phyloP scores from a whole-genome alignment of 495 filamentous ascomycete species.

The Cetradonia linearis region DNA sequence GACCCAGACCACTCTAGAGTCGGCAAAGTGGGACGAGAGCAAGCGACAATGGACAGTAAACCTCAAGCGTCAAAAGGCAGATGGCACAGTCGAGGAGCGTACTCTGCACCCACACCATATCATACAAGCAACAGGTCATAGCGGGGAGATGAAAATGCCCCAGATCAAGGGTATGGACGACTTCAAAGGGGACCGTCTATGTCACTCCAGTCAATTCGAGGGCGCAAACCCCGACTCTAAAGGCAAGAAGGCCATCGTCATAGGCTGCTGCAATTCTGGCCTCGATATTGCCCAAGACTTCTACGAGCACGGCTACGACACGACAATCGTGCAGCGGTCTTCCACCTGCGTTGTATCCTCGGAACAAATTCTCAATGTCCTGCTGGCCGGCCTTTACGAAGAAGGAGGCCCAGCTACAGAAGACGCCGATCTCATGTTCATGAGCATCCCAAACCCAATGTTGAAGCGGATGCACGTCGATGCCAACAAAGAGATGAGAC shows the following conservation, averaged over 20 bases:
- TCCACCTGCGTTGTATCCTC: conserved; percentile 60
- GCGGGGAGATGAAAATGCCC: conserved; percentile 58
- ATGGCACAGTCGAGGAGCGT: conserved; percentile 43
- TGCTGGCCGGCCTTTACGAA: conserved; percentile 50
- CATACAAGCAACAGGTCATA: conserved; percentile 62
- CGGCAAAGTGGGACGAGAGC: conserved; percentile 42
- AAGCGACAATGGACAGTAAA: conserved; percentile 51
- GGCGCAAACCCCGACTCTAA: conserved; percentile 41
- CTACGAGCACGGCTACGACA: conserved; percentile 69
- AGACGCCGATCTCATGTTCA: conserved; percentile 46
- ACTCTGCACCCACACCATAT: conserved; percentile 57
- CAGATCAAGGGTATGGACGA: conserved; percentile 48
- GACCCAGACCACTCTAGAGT: conserved; percentile 45
- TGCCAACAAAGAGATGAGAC: conserved; percentile 33
- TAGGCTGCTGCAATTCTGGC: conserved; percentile 70
- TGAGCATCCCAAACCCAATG: conserved; percentile 41
- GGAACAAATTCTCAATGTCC: conserved; percentile 41
- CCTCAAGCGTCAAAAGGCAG: conserved; percentile 39
- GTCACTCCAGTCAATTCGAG: conserved; percentile 61
- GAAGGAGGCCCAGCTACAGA: conserved; percentile 45
- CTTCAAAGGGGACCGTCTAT: conserved; percentile 51
- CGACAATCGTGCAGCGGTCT: conserved; percentile 75
- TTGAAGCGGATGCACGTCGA: conserved; percentile 44
- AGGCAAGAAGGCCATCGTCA: conserved; percentile 60
- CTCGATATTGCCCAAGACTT: conserved; percentile 78